Conservation (phyloP, 2,329 filamentous ascomycete genomes). For the Leptosphaerulina australis region DNA sequence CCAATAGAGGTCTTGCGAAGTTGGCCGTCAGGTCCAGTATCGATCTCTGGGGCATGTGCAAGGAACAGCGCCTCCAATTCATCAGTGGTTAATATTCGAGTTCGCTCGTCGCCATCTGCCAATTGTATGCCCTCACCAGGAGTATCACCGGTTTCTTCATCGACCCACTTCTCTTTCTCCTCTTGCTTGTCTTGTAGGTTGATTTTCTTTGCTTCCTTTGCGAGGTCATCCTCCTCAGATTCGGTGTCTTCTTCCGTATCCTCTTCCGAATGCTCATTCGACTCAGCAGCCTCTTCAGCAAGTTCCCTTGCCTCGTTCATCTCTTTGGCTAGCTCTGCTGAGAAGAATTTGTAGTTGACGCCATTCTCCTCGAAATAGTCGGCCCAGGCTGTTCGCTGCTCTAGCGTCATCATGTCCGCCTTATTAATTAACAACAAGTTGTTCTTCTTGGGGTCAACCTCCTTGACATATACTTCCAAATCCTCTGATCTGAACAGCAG, state of each 20-base stretch:
- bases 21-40: conserved; percentile 55
- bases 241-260: conserved; percentile 55
- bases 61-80: conserved; percentile 91
- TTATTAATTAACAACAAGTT: conserved; percentile 97
- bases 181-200: conserved; percentile 53
- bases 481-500: conserved; percentile 93
- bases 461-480: conserved; percentile 91
- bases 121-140: conserved; percentile 45
- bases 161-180: conserved; percentile 49
- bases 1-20: conserved; percentile 82
- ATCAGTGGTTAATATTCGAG: conserved; percentile 86
- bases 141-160: conserved; percentile 48
- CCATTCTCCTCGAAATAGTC: conserved; percentile 79
- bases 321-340: conserved; percentile 88
- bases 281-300: conserved; percentile 56
- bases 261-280: conserved; percentile 52
- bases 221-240: conserved; percentile 50
- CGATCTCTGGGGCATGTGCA: conserved; percentile 68
- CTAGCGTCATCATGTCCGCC: conserved; percentile 95
- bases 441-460: conserved; percentile 84
- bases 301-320: conserved; percentile 74
- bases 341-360: conserved; percentile 96
- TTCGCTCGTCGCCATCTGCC: conserved; percentile 51
- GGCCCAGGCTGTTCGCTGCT: conserved; percentile 84
- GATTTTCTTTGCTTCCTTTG: conserved; percentile 54